These are phyloP conservation scores for Avicennia marina DNA, from an alignment of 257 asterid species.

Conservation along the genomic window DNA sequence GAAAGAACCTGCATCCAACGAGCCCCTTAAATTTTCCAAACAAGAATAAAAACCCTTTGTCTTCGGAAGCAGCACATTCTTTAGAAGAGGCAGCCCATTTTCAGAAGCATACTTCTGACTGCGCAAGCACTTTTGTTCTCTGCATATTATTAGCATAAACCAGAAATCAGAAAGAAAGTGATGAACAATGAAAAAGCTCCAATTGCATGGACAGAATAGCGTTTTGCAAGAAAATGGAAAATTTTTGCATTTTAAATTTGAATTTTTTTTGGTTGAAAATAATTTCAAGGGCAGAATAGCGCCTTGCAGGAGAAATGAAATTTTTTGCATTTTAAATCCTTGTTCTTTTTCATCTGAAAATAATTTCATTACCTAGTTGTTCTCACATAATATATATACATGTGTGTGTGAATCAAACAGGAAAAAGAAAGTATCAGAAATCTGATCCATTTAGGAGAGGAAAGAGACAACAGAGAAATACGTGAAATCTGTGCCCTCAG, in stretches of 20 bases:
- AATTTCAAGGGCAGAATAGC: no score
- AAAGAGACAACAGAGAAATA: conserved; percentile 22
- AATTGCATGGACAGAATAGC: no score
- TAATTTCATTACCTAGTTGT: neutral
- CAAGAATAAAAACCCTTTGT: conserved; percentile 77
- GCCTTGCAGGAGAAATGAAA: no score
- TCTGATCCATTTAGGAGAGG: neutral
- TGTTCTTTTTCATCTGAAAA: no score
- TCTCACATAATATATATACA: no score
- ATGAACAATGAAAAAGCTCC: neutral
- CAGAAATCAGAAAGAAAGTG: neutral
- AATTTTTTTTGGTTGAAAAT: no score
- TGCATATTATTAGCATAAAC: conserved; percentile 29
- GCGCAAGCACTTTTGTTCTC: conserved; percentile 78
- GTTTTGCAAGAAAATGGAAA: no score
- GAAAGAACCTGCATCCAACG: conserved; percentile 79
- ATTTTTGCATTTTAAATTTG: no score
- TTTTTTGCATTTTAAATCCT: no score
- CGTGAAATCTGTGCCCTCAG: conserved; percentile 98
- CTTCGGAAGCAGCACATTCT: conserved; percentile 83
- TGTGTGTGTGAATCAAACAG: neutral
- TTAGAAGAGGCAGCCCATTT: conserved; percentile 67
- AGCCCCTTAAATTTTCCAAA: conserved; percentile 57
- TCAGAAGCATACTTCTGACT: conserved; percentile 79
- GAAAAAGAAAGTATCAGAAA: neutral